phyloP scores from a whole-genome alignment of 768 basidiomycete species.

The Kondoa subrosea region DNA sequence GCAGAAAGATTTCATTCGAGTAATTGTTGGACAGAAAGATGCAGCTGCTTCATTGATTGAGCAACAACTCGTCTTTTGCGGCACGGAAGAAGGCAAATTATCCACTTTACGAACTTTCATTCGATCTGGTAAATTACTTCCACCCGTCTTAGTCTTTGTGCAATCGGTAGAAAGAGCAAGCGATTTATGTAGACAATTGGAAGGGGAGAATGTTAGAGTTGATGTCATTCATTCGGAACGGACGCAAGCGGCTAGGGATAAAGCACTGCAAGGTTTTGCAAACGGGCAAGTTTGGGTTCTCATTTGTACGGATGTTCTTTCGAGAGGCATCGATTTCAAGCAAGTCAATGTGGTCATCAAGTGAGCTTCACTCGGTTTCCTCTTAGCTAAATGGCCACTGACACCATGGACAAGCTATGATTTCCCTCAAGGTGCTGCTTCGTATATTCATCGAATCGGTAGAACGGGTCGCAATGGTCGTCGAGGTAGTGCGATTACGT shows the following conservation, averaged over 20 bases:
- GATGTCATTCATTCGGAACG: slow-evolving; percentile 83
- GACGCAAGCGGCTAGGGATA: slow-evolving; percentile 70
- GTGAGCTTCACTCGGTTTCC: slow-evolving; percentile 30
- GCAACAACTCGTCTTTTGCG: slow-evolving; percentile 78
- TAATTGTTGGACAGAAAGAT: slow-evolving; percentile 43
- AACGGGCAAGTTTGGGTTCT: slow-evolving; percentile 84
- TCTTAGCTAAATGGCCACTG: neutral
- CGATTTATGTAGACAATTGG: slow-evolving; percentile 59
- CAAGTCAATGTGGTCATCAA: slow-evolving; percentile 88
- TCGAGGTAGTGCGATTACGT: slow-evolving; percentile 83
- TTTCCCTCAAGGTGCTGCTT: slow-evolving; percentile 87
- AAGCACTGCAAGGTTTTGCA: slow-evolving; percentile 67
- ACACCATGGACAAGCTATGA: slow-evolving; percentile 30
- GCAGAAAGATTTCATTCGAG: neutral
- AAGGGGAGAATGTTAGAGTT: slow-evolving; percentile 41
- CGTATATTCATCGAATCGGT: slow-evolving; percentile 90
- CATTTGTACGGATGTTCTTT: slow-evolving; percentile 94
- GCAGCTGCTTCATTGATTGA: slow-evolving; percentile 79
- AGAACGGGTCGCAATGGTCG: slow-evolving; percentile 88
- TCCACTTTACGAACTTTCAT: slow-evolving; percentile 70
- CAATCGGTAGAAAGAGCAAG: slow-evolving; percentile 51
- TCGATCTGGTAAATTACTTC: slow-evolving; percentile 51
- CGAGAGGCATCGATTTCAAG: slow-evolving; percentile 94
- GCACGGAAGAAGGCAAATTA: slow-evolving; percentile 84
- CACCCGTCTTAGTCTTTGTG: slow-evolving; percentile 80